Evolutionary conservation across 805 yeast species (phyloP), one percentile per base, ranked within the genome.

Genomic region (Saccharomycopsis fodiens): DNA sequence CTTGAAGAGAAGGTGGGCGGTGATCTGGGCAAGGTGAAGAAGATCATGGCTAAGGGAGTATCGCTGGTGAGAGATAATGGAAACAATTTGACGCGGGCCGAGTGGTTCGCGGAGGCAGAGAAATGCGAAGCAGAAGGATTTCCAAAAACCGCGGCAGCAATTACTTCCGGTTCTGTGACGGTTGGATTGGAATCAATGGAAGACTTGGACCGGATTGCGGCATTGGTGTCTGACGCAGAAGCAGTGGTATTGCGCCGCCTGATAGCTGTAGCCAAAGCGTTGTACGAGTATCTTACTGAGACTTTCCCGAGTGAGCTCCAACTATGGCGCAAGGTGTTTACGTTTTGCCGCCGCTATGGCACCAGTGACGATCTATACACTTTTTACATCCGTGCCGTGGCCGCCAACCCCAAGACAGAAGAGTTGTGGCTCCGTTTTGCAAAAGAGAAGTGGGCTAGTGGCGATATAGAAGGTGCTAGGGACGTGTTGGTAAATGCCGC

Each of bases 351-450:
- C n/a, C 22, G 44, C 16, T 58, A 60, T 25, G 59, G 58, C 3
- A 35, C 54, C 0, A 34, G 39, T 5, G 54, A 53, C 0, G 64
- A 61, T 13, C 56, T 78, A 3, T 70, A 67, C 48, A 55, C 60
- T 2, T 68, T 68, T 22, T 80, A 81, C 57, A 78, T 78, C 37
- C 60, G 64, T 49, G 78, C 89, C 1, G 67, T 81, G 0, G 53
- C 57, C 1, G 56, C 67, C 1, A 69, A 80, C 42, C 82, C 84
- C 0, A 54, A 64, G 3, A 58, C 64, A 25, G 77, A 74, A 32
- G 56, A 72, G 10, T 68, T 86, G 36, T 72, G 76, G 62, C 60
- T 86, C 42, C 75, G 81, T 78, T 85, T 76, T 56, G 83, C 95
- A 0, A 81, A 82, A 53, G 89, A 83, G 54, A 66, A 72, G 43